Conservation (phyloP, 306 rosid species). For the Castanea crenata region DNA sequence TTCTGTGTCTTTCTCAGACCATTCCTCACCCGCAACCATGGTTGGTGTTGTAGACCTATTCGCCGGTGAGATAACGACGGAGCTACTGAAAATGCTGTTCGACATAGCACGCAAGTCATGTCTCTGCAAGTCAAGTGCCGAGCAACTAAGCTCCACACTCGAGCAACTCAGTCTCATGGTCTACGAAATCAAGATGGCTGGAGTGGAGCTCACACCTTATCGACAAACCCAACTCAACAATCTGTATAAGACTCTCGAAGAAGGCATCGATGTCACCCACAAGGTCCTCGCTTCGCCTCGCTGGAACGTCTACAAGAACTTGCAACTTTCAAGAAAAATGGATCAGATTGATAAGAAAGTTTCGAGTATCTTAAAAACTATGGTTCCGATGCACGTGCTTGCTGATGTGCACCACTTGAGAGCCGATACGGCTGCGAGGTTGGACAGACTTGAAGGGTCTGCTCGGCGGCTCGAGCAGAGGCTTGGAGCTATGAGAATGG, state of each 20-base stretch:
- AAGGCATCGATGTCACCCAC: slow-evolving; percentile 59
- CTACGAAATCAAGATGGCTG: slow-evolving; percentile 74
- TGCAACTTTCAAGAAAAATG: slow-evolving; percentile 60
- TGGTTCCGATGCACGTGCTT: slow-evolving; percentile 58
- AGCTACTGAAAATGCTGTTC: slow-evolving; percentile 56
- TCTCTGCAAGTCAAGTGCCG: slow-evolving; percentile 57
- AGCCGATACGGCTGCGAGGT: slow-evolving; percentile 49
- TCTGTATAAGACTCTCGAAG: slow-evolving; percentile 52
- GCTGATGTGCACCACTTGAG: slow-evolving; percentile 78
- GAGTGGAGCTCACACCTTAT: slow-evolving; percentile 55
- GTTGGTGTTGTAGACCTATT: slow-evolving; percentile 63
- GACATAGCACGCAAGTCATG: slow-evolving; percentile 50
- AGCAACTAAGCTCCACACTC: slow-evolving; percentile 37
- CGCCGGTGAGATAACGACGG: slow-evolving; percentile 80
- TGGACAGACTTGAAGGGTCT: slow-evolving; percentile 53
- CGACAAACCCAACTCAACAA: slow-evolving; percentile 69
- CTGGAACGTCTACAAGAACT: slow-evolving; percentile 76
- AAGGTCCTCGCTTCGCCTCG: slow-evolving; percentile 57
- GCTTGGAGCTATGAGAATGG: slow-evolving; percentile 63
- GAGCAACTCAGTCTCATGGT: slow-evolving; percentile 47
- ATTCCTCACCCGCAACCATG: slow-evolving; percentile 30
- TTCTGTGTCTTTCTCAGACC: neutral
- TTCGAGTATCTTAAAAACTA: slow-evolving; percentile 47
- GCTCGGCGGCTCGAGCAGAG: slow-evolving; percentile 41
- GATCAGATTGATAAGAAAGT: slow-evolving; percentile 73